Evolutionary conservation across 805 yeast genomes (phyloP), one percentile per base, ranked within the genome.

Genomic region (Candida adriatica): DNA sequence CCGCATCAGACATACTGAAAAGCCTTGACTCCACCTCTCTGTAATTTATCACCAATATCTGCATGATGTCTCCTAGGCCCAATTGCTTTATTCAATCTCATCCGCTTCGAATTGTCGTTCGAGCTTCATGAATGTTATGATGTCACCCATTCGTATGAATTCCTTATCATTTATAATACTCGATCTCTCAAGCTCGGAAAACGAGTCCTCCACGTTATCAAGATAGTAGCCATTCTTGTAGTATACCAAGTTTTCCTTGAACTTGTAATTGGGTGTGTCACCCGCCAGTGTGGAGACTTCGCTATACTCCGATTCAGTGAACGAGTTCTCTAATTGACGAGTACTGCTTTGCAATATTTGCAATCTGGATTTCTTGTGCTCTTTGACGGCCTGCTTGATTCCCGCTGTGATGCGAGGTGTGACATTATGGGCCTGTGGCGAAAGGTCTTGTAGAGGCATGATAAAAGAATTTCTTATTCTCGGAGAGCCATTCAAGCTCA

Each of bases 1-100:
- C 56, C 8, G 62, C 69, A 2, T 21, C 13, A 4, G 17, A 9
- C 9, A n/a, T n/a, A n/a, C n/a, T n/a, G n/a, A n/a, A n/a, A n/a
- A n/a, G n/a, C n/a, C n/a, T n/a, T n/a, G n/a, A n/a, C n/a, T n/a
- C n/a, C n/a, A n/a, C n/a, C n/a, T n/a, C n/a, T n/a, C n/a, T n/a
- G n/a, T n/a, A n/a, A n/a, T n/a, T n/a, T n/a, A n/a, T n/a, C n/a
- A n/a, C n/a, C n/a, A n/a, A n/a, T n/a, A n/a, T n/a, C n/a, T n/a
- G n/a, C n/a, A n/a, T n/a, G n/a, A n/a, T n/a, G n/a, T n/a, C n/a
- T n/a, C n/a, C n/a, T n/a, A n/a, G n/a, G n/a, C n/a, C n/a, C n/a
- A n/a, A n/a, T n/a, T n/a, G n/a, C n/a, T n/a, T n/a, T n/a, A n/a
- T n/a, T 23, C 25, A 15, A 11, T 15, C 13, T n/a, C 25, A n/a